phyloP scores from a whole-genome alignment of 768 basidiomycete genomes.

The Ramaria sp. region DNA sequence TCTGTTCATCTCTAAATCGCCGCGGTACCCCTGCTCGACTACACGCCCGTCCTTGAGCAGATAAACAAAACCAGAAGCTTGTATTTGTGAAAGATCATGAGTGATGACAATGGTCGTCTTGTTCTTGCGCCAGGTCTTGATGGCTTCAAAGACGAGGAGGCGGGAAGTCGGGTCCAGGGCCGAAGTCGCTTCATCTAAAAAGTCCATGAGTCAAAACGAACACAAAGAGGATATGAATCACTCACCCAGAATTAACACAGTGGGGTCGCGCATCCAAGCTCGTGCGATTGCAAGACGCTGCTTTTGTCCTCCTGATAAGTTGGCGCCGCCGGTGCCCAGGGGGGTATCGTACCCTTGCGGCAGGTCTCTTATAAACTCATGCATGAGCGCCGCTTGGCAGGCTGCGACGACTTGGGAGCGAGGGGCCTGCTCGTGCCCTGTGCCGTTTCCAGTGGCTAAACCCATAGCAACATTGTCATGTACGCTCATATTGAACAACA shows the following conservation, averaged over 20 bases:
- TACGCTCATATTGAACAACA: conserved; percentile 70
- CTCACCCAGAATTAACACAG: conserved; percentile 83
- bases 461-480: conserved; percentile 85
- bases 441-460: conserved; percentile 29
- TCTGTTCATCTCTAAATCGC: conserved; percentile 41
- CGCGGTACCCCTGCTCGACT: conserved; percentile 80
- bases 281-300: conserved; percentile 87
- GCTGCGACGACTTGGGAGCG: conserved; percentile 68
- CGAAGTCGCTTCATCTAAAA: conserved; percentile 69
- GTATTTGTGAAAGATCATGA: conserved; percentile 85
- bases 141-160: conserved; percentile 60
- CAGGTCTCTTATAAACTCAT: conserved; percentile 78
- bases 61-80: conserved; percentile 74
- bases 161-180: conserved; percentile 83
- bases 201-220: conserved; percentile 1
- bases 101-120: conserved; percentile 92
- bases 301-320: conserved; percentile 83
- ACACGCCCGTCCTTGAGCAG: conserved; percentile 74
- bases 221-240: conserved; percentile 13
- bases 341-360: conserved; percentile 82
- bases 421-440: conserved; percentile 39
- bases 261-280: conserved; percentile 75
- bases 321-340: conserved; percentile 64
- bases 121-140: conserved; percentile 58
- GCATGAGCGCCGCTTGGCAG: conserved; percentile 74